Evolutionary conservation across 176 grass and related monocot genomes (phyloP), one percentile per base, ranked within the genome.

Genomic region (Oryza rufipogon): DNA sequence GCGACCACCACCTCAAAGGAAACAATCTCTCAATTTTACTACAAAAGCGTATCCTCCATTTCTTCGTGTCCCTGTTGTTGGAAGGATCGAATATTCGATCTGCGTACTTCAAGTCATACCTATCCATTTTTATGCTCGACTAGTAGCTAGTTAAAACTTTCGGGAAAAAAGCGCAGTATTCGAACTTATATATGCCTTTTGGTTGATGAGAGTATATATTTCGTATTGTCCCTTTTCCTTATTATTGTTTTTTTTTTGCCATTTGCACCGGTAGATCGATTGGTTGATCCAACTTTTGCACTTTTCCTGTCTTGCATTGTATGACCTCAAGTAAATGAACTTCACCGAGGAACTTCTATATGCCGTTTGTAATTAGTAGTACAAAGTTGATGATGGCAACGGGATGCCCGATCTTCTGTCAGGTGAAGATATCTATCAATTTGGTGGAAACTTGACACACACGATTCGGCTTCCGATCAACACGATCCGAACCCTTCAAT

Each of bases 1-100:
- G 70, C 65, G 71, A 52, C 48, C 82, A 61, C 77, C 77, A 81
- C 77, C 68, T 84, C 39, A 52, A 1, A 51, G 71, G 77, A 49
- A 81, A 34, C 77, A 85, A 34, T 19, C 48, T 74, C 63, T 34
- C 19, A 2, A 51, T 36, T 74, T 58, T 68, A 45, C 68, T 7
- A 7, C 63, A 4, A 25, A 25, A 77, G 15, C 60, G 67, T 54
- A 84, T 76, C 72, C 72, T 25, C 49, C 23, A 45, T 61, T 52
- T 49, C 11, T 66, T 75, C 19, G 8, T 63, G 20, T 63, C 58
- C n/a, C n/a, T 63, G 58, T 63, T 63, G 58, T 63, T 63, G 58
- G n/a, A 63, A 23, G 7, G 20, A 63, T 63, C 7, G 58, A 63
- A 63, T 63, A 63, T 63, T 23, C 58, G 20, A 60, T 19, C 5